A percentile compares a stretch with the other conserved stretches of the same genome.
Evolutionary conservation across 2,329 filamentous ascomycete genomes (phyloP).

Genomic region (Cladosporium phlei): DNA sequence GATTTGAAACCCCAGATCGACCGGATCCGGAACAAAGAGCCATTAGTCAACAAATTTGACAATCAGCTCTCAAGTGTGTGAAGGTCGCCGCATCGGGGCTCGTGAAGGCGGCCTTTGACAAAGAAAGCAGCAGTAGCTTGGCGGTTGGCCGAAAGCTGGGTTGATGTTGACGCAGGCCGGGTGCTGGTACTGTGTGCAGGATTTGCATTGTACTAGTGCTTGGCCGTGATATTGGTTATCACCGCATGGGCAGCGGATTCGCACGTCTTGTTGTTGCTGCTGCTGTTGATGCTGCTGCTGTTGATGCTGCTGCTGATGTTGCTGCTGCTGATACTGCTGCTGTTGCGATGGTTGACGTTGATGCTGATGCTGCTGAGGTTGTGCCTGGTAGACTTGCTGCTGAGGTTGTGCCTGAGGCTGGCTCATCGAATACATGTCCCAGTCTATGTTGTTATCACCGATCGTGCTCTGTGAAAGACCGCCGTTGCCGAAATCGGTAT

Average conservation of each 20-base stretch:
- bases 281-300: conserved; percentile 28
- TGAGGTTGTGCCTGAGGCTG: conserved; percentile 36
- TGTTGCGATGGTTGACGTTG: conserved; percentile 43
- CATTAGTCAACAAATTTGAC: background rate
- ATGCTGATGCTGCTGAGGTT: conserved; percentile 21
- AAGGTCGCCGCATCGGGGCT: conserved; percentile 6
- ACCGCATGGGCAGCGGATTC: conserved; percentile 55
- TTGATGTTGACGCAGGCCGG: conserved; percentile 54
- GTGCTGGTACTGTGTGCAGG: conserved; percentile 60
- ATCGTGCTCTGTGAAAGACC: conserved; percentile 30
- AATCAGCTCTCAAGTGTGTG: conserved; percentile 2
- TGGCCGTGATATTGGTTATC: conserved; percentile 50
- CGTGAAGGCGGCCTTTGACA: conserved; percentile 4
- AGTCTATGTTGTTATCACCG: conserved; percentile 42
- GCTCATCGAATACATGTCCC: conserved; percentile 42
- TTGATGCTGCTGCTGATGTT: conserved; percentile 39
- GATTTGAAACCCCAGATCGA: no score
- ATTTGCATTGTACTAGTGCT: conserved; percentile 59
- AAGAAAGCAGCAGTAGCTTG: conserved; percentile 11
- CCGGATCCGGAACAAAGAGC: conserved; percentile 6
- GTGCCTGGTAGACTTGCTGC: conserved; percentile 42
- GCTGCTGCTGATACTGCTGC: conserved; percentile 37
- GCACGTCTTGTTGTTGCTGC: conserved; percentile 39
- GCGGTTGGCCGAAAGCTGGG: conserved; percentile 26
- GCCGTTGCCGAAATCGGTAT: conserved; percentile 14